These are phyloP conservation scores for Lichtheimia corymbifera DNA, from an alignment of 371 early-diverging fungal genomes.

Conservation along the genomic window DNA sequence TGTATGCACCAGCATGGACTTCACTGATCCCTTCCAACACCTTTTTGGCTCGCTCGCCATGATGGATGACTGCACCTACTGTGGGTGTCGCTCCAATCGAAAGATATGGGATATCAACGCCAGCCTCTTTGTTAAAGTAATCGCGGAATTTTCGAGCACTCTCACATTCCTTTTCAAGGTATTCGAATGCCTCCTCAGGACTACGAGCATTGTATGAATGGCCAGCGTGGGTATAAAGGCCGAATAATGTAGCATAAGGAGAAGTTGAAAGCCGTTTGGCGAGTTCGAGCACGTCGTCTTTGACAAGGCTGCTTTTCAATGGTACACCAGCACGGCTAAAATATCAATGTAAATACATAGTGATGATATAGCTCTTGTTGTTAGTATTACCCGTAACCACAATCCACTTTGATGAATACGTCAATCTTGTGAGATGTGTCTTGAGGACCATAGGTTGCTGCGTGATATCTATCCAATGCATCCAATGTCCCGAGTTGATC, in stretches of 20 bases:
- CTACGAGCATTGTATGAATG: constrained; percentile 39
- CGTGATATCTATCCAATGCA: constrained; percentile 31
- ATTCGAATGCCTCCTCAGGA: constrained; percentile 25
- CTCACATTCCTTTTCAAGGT: constrained; percentile 35
- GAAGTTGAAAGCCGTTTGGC: constrained; percentile 36
- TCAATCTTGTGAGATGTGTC: constrained; percentile 13
- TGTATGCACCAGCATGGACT: constrained; percentile 45
- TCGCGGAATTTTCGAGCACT: constrained; percentile 26
- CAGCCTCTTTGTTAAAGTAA: constrained; percentile 22
- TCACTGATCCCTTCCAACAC: constrained; percentile 38
- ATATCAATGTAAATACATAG: background rate
- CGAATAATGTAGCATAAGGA: constrained; percentile 22
- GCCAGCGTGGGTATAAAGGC: constrained; percentile 48
- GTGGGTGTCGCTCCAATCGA: constrained; percentile 53
- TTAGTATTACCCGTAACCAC: constrained; percentile 39
- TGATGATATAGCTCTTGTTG: background rate
- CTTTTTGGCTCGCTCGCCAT: constrained; percentile 10
- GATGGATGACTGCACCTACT: constrained; percentile 18
- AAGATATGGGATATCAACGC: constrained; percentile 21
- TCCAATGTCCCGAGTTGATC: constrained; percentile 39
- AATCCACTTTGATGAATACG: constrained; percentile 43
- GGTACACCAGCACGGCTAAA: constrained; percentile 47
- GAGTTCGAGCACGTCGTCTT: constrained; percentile 22
- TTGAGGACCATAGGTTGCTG: constrained; percentile 5
- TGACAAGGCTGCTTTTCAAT: constrained; percentile 11